Conservation (phyloP, 768 basidiomycete genomes). For the Termitomyces sp. region DNA sequence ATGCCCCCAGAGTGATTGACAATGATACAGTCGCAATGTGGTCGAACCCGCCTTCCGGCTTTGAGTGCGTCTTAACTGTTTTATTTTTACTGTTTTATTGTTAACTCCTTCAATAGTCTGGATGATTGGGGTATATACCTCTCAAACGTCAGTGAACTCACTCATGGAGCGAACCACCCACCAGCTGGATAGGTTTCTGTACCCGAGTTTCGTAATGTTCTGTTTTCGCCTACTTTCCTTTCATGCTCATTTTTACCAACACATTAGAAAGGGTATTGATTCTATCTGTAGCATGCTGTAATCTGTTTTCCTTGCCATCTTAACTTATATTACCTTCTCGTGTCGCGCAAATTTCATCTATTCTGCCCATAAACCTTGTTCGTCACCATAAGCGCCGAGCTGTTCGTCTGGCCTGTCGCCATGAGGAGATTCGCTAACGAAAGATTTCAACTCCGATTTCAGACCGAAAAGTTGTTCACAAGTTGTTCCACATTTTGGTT, state of each 20-base stretch:
- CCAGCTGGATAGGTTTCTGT: not conserved
- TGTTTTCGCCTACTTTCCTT: not conserved
- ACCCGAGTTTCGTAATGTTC: not conserved
- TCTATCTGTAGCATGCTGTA: not conserved
- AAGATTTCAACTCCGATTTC: too few relatives aligned
- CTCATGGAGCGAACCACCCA: slow-evolving; percentile 18
- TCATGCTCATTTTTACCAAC: not conserved
- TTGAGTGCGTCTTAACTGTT: slow-evolving; percentile 46
- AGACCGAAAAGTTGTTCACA: not conserved
- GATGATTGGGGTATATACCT: slow-evolving; percentile 43
- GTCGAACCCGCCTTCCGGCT: slow-evolving; percentile 59
- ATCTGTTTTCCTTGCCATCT: not conserved
- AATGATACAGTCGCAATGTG: slow-evolving; percentile 60
- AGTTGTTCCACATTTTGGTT: too few relatives aligned
- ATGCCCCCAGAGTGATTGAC: slow-evolving; percentile 27
- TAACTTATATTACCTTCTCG: not conserved
- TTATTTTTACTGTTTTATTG: not conserved
- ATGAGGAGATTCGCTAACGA: too few relatives aligned
- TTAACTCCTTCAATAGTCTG: slow-evolving; percentile 20
- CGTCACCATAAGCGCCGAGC: not conserved
- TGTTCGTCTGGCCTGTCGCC: not conserved
- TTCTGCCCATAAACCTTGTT: not conserved
- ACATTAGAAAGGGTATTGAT: not conserved
- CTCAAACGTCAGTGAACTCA: slow-evolving; percentile 33
- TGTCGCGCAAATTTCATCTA: not conserved